phyloP scores from a whole-genome alignment of 139 green algal species.

The Coelastrella sp. region DNA sequence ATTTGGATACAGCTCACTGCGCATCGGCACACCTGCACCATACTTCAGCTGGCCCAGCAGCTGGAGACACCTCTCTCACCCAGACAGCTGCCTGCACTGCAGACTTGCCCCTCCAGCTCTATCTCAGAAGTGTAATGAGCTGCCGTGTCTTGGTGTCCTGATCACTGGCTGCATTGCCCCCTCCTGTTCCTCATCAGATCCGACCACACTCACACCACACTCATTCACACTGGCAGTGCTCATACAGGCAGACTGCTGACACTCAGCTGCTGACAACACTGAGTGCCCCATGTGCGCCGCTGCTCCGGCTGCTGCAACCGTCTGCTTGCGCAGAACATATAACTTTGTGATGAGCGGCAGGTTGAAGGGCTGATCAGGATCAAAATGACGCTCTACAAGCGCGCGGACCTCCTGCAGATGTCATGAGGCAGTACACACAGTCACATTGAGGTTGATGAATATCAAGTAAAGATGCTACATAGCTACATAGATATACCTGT shows the following conservation, averaged over 20 bases:
- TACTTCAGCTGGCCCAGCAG: too few relatives aligned
- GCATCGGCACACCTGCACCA: too few relatives aligned
- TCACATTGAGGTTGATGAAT: not conserved
- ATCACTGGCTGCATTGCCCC: not conserved
- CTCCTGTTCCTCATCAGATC: not conserved
- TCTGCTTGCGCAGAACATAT: slow-evolving; percentile 13
- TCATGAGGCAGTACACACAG: not conserved
- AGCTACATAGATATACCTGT: not conserved
- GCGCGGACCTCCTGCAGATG: not conserved
- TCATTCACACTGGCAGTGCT: not conserved
- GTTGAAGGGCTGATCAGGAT: not conserved
- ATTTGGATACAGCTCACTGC: too few relatives aligned
- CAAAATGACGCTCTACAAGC: slow-evolving; percentile 14
- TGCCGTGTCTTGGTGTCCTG: not conserved
- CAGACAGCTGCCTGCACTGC: too few relatives aligned
- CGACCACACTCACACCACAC: not conserved
- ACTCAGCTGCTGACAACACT: not conserved
- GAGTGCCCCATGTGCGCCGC: not conserved
- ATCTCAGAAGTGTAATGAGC: not conserved
- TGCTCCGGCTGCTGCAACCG: not conserved
- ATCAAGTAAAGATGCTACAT: not conserved
- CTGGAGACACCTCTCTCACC: too few relatives aligned
- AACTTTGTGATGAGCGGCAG: slow-evolving; percentile 21
- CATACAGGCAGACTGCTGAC: not conserved
- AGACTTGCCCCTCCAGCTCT: too few relatives aligned